A percentile compares a stretch with the other conserved stretches of the same genome.
These are phyloP conservation scores for Penicillium sp. DNA, from an alignment of 2,329 filamentous ascomycete genomes.

Conservation along the genomic window DNA sequence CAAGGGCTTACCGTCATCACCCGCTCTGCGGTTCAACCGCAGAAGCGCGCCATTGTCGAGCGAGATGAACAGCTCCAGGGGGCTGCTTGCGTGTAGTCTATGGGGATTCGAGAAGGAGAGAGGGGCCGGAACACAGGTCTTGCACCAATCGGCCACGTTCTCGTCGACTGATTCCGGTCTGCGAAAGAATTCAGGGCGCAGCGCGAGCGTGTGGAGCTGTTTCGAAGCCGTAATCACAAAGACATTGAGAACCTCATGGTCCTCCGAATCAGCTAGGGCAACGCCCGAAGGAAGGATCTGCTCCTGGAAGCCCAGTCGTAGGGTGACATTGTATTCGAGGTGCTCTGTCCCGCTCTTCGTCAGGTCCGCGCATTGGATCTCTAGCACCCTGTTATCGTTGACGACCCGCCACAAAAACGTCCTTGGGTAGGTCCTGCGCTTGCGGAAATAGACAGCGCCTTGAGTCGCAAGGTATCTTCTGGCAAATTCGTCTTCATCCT, in stretches of 20 bases:
- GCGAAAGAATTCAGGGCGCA: constrained; percentile 81
- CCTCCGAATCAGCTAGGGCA: constrained; percentile 77
- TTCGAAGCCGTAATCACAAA: constrained; percentile 80
- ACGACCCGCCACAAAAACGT: constrained; percentile 91
- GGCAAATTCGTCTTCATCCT: constrained; percentile 71
- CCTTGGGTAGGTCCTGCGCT: constrained; percentile 74
- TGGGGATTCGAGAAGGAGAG: constrained; percentile 80
- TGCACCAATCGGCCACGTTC: constrained; percentile 76
- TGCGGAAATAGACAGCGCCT: constrained; percentile 83
- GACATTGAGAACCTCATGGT: constrained; percentile 76
- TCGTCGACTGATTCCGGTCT: constrained; percentile 71
- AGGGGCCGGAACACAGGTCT: constrained; percentile 72
- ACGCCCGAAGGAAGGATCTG: constrained; percentile 77
- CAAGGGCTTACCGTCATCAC: constrained; percentile 52
- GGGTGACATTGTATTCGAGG: constrained; percentile 71
- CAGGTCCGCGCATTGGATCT: constrained; percentile 81
- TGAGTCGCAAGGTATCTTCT: constrained; percentile 74
- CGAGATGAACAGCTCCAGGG: constrained; percentile 76
- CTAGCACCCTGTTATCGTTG: constrained; percentile 77
- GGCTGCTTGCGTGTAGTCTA: constrained; percentile 74
- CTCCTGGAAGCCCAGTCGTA: constrained; percentile 77
- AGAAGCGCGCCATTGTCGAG: constrained; percentile 57
- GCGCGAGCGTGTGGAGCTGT: constrained; percentile 79
- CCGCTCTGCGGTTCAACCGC: constrained; percentile 67
- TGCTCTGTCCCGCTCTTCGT: constrained; percentile 67